phyloP scores from a whole-genome alignment of 1,284 basidiomycete genomes.

The Lignosus rhinocerotis region DNA sequence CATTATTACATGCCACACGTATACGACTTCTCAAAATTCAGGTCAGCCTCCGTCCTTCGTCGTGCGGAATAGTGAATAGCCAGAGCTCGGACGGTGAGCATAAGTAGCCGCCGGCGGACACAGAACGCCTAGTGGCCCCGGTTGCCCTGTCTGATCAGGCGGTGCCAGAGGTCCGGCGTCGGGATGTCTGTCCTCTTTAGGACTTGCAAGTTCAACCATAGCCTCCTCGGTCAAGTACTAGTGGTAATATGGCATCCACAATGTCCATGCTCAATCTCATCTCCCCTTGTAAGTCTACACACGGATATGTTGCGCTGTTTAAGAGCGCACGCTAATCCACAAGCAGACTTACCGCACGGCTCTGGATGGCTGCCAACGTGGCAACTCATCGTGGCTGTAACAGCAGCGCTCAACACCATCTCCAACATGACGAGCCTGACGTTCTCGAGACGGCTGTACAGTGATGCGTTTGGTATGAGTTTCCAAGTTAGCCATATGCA shows the following conservation, averaged over 20 bases:
- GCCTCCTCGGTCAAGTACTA: background rate
- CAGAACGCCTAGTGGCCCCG: too few species aligned
- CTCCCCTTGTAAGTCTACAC: constrained; percentile 16
- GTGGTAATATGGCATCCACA: background rate
- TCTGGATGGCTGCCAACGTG: constrained; percentile 81
- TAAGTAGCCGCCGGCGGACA: too few species aligned
- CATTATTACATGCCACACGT: background rate
- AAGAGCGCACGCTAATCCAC: background rate
- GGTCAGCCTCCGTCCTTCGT: too few species aligned
- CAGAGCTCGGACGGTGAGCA: too few species aligned
- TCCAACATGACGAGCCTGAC: constrained; percentile 83
- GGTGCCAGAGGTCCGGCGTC: constrained; percentile 18
- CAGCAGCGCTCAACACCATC: constrained; percentile 81
- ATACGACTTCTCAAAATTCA: too few species aligned
- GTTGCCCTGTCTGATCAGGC: background rate
- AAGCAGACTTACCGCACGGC: constrained; percentile 50
- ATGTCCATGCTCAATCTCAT: constrained; percentile 16
- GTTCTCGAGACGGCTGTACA: constrained; percentile 79
- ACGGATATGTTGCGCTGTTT: background rate
- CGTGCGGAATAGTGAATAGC: too few species aligned
- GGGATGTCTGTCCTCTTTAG: constrained; percentile 10
- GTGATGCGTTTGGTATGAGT: constrained; percentile 40
- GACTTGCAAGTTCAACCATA: constrained; percentile 15
- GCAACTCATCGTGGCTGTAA: constrained; percentile 77
- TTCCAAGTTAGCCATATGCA: background rate